Evolutionary conservation across 139 green algal species (phyloP), one percentile per base, ranked within the genome.

Genomic region (Nannochloris sp.): DNA sequence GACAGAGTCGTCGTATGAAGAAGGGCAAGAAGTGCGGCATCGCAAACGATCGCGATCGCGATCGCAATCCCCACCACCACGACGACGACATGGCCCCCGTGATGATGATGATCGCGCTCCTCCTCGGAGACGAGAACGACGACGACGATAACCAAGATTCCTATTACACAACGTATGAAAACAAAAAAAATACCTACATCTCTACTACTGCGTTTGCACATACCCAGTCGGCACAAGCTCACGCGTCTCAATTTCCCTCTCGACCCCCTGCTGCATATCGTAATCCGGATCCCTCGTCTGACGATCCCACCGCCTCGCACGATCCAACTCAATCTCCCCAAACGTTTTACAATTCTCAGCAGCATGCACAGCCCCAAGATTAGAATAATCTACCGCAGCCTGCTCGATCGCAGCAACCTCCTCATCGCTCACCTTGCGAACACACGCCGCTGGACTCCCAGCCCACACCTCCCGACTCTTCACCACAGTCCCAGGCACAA

Each of bases 381-480:
- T 65, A 1, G 79, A 66, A 67, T 97, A 97, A 70, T 87, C 78
- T 49, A 84, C 64, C 6, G 91, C 90, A 4, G 60, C 77, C 29
- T 76, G 76, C 23, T 53, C 59, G 30, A 96, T 84, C 75, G 96
- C 97, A 1, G 65, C 69, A 10, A 59, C 67, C 79, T 92, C 87
- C 40, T 81, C 82, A 2, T 77, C 56, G 45, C 78, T 75, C 49
- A 98, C 58, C 12, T 87, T 68, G 20, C 92, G 77, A 71, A 98
- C 65, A 59, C 89, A 84, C 67, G 82, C 84, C 33, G 92, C 92
- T 31, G 92, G 92, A 48, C 59, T 81, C n/a, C 92, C 92, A 0
- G 83, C 89, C 92, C 92, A 98, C 3, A 97, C 69, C 81, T 97
- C 62, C n/a, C 85, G 86, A 12, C 57, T 66, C n/a, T 81, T 86